These are phyloP conservation scores for Aspergillus transmontanensis DNA, from an alignment of 2,329 filamentous ascomycete genomes.

Conservation along the genomic window DNA sequence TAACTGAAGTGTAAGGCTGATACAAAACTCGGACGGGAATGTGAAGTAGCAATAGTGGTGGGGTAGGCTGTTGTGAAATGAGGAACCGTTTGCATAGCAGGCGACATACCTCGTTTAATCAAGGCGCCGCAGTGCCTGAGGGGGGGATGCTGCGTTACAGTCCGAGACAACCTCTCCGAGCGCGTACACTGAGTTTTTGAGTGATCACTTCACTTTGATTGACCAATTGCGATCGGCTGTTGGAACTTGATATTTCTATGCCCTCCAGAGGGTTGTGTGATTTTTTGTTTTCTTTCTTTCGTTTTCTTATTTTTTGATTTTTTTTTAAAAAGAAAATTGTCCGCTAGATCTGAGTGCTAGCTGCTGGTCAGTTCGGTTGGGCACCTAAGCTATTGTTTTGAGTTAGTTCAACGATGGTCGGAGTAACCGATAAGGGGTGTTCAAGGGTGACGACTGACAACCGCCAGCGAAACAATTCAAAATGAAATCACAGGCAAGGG, in stretches of 20 bases:
- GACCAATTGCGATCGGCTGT: slow-evolving; percentile 29
- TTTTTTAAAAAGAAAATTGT: slow-evolving; percentile 1
- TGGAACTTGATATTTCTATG: slow-evolving; percentile 24
- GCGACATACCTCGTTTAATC: slow-evolving; percentile 56
- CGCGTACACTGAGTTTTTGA: slow-evolving; percentile 17
- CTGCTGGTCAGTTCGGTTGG: slow-evolving; percentile 18
- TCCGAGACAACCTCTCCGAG: slow-evolving; percentile 27
- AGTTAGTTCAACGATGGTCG: slow-evolving; percentile 20
- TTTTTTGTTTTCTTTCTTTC: slow-evolving; percentile 14
- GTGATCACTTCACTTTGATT: slow-evolving; percentile 17
- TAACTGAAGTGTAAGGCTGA: slow-evolving; percentile 57
- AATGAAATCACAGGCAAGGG: slow-evolving; percentile 19
- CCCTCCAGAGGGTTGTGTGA: slow-evolving; percentile 25
- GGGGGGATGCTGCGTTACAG: slow-evolving; percentile 24
- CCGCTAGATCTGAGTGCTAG: slow-evolving; percentile 14
- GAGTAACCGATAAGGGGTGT: slow-evolving; percentile 22
- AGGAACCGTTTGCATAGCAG: slow-evolving; percentile 63
- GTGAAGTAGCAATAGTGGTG: slow-evolving; percentile 19
- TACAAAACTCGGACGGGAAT: slow-evolving; percentile 45
- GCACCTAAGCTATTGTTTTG: slow-evolving; percentile 19
- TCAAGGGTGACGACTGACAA: slow-evolving; percentile 15
- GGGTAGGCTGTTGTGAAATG: slow-evolving; percentile 55
- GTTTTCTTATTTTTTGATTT: neutral
- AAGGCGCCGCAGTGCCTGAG: slow-evolving; percentile 24
- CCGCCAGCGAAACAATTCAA: slow-evolving; percentile 12